A percentile compares a stretch with the other conserved stretches of the same genome.
These are phyloP conservation scores for Bruguiera hainesii DNA, from an alignment of 441 rosid species.

Conservation along the genomic window DNA sequence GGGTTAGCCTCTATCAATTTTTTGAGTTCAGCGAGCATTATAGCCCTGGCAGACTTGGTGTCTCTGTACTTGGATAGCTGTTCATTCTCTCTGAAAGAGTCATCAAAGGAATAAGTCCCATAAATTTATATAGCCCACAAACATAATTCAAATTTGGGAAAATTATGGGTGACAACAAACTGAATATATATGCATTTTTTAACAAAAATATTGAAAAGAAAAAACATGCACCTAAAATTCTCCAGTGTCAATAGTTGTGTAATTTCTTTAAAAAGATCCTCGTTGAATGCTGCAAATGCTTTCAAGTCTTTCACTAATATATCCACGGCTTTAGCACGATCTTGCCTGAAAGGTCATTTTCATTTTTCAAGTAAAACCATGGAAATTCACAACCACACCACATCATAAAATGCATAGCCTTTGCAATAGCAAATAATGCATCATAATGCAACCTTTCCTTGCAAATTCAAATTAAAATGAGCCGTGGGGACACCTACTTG, in stretches of 20 bases:
- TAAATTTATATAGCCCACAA: conserved; percentile 24
- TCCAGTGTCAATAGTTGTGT: conserved; percentile 48
- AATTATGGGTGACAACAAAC: neutral
- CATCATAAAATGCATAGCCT: neutral
- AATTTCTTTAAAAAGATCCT: conserved; percentile 58
- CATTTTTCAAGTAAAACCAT: neutral
- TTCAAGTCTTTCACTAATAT: conserved; percentile 49
- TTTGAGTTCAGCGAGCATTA: conserved; percentile 83
- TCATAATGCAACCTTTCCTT: neutral
- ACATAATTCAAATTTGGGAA: conserved; percentile 34
- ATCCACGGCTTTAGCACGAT: conserved; percentile 52
- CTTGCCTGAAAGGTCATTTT: conserved; percentile 33
- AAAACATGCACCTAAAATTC: conserved; percentile 40
- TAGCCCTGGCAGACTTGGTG: conserved; percentile 78
- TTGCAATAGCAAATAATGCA: neutral
- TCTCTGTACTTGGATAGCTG: conserved; percentile 95
- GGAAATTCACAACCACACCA: neutral
- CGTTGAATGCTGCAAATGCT: conserved; percentile 48
- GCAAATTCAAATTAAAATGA: neutral
- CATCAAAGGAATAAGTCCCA: neutral
- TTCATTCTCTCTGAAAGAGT: conserved; percentile 69
- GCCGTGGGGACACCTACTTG: conserved; percentile 36
- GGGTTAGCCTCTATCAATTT: conserved; percentile 92
- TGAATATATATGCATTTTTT: neutral
- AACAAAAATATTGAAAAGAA: no score